phyloP scores from a whole-genome alignment of 257 asterid genomes.

The Rhazya stricta region DNA sequence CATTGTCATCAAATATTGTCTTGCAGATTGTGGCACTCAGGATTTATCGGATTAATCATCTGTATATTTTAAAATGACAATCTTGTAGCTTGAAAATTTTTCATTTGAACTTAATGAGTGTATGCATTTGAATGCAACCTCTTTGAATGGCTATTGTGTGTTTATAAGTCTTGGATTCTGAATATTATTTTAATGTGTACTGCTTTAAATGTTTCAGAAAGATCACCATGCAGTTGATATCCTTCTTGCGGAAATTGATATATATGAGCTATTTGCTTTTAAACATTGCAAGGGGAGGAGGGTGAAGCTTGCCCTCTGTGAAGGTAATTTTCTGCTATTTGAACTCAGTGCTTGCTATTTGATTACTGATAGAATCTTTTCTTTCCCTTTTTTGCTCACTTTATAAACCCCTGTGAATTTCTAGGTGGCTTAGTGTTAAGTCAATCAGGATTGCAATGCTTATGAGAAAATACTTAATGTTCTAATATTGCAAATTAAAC shows the following conservation, averaged over 20 bases:
- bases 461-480: background rate
- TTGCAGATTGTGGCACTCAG: background rate
- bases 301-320: constrained; percentile 96
- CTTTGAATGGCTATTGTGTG: background rate
- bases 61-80: background rate
- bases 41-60: background rate
- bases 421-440: background rate
- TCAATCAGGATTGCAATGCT: background rate
- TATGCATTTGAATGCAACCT: background rate
- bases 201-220: constrained; percentile 45
- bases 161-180: background rate
- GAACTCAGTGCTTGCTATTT: background rate
- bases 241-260: constrained; percentile 96
- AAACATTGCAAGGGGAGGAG: constrained; percentile 93
- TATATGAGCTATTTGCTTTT: constrained; percentile 94
- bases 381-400: background rate
- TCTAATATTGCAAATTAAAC: background rate
- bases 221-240: constrained; percentile 90
- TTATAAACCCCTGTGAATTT: background rate
- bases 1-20: background rate
- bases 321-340: constrained; percentile 48
- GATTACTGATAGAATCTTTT: background rate
- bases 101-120: background rate
- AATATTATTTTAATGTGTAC: constrained; percentile 8
- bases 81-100: background rate